Base-by-base conservation (phyloP, 495 filamentous ascomycete genomes). In the Antarctomyces pellizariae region DNA sequence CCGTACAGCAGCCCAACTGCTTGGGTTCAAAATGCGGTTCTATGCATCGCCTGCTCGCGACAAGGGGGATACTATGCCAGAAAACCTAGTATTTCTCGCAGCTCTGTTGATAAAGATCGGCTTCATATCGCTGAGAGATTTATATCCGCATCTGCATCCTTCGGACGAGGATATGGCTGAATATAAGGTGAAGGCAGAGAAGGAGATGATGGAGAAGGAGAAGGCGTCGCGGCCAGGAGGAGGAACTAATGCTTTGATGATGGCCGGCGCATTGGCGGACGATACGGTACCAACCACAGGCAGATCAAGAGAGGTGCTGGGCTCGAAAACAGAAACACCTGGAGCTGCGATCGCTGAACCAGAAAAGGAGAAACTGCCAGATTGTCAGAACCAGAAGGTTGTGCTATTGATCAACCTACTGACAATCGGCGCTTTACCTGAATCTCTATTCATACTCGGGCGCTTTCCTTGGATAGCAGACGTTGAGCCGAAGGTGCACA, bases 11-110 rank as follows among this genome's bases (percentile, higher is more conserved):
- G 89, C 89, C 7, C 83, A 93, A 43, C 60, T 99, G 15, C 67
- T 99, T 14, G 89, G 89, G 5, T 95, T 99, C 60, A 99, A 99
- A 45, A 64, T 99, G 24, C 75, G 79, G 16, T 93, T 92, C 50
- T 99, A 99, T 42, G 59, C 65, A 16, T 75, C 74, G 4, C 54
- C 64, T 5, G 77, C 75, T 17, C 64, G 78, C 18, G 56, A 64
- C 22, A 50, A 61, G 8, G 43, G 48, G 3, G 82, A 89, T 36
- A 50, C 60, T 7, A 53, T 93, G 3, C 84, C 89, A 0, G 70
- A 82, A 23, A 95, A 95, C 39, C 60, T 99, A 7, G 75, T 93
- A 24, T 83, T 80, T 33, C 66, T 95, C 4, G 68, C 79, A 1
- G 79, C 89, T 0, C 54, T 95, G 14, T 63, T 99, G 20, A 92